Base-by-base conservation (phyloP, 495 filamentous ascomycete species). In the Tirmania nivea region DNA sequence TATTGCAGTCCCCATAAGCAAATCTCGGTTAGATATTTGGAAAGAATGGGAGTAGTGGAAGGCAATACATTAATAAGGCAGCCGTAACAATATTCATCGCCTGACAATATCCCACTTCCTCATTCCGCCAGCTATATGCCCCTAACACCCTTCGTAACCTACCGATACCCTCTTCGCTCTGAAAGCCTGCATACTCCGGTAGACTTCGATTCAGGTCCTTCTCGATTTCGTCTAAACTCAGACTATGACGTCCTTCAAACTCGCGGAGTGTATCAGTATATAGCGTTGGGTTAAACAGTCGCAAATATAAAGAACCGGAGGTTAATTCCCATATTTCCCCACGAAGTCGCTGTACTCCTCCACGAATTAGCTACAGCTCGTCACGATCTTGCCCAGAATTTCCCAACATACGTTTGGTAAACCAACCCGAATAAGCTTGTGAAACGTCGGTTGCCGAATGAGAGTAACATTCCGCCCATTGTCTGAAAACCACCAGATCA, bases 61-160 rank as follows among this genome's bases (percentile, higher is more conserved):
- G 10, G n/a, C 63, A 74, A 48, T 70, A 84, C 71, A 97, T 97
- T 37, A 97, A 73, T 52, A 97, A 66, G 9, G 90, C 90, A 16
- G 90, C 90, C 8, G 94, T 88, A 16, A 97, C 90, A 56, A 97
- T 97, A 64, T 97, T 97, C 90, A 97, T 97, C 20, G 90, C 90
- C 66, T 97, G 90, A 65, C 90, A 97, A 65, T 97, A 97, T 25
- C 90, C 90, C 39, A 97, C 87, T 56, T 93, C 84, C 49, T 84
- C 77, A 61, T 97, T 86, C 20, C 77, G 83, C 90, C 90, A 97
- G 66, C 86, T 94, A 67, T 97, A 97, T 11, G 90, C 90, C 5
- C 86, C 93, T 31, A 97, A 73, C 25, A 97, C 90, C 50, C 89
- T 72, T 47, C 90, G 77, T 52, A 97, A 72, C 11, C 90, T 78